Evolutionary conservation across 164 flowering plant species (phyloP), one percentile per base, ranked within the genome.

Genomic region (Umbilicus rupestris): DNA sequence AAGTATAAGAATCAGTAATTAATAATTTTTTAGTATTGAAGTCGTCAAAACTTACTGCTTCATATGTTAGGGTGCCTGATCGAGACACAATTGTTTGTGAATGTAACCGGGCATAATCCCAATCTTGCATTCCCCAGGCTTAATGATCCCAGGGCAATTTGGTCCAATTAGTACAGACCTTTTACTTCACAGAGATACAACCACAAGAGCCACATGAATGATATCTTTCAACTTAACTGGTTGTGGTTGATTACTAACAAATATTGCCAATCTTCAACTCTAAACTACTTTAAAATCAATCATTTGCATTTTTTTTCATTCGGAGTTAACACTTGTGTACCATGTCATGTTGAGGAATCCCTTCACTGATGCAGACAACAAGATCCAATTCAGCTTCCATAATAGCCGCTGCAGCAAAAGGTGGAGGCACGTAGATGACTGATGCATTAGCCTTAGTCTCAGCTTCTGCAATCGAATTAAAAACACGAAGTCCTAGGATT

Each of bases 81-180:
- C 98, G 85, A 52, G 98, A 93, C 58, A 93, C 98, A 78, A 93
- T 93, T 70, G 98, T 78, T 93, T 93, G 79, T 93, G 98, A 69
- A 93, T 93, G 78, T 93, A 93, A 5, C 98, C 97, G 62, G 98
- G 98, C 98, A 93, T 93, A 60, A 93, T 93, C 31, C 98, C 98
- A 65, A 93, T 86, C 68, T 93, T 93, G 77, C 98, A 93, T 75
- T 93, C 98, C 68, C 98, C 98, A 35, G 98, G 98, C 77, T 93
- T 93, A 62, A 93, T 93, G 66, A 93, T 90, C 39, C 98, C 97
- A 75, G 98, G 98, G 72, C 98, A 93, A 72, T 93, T 93, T 42
- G 98, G 98, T 19, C 98, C 98, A 76, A 93, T 93, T 52, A 94
- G 67, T 15, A 57, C 30, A 19, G 17, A 57, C 17, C 16, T 28